phyloP scores from a whole-genome alignment of 78 protist genomes.

The Planoprotostelium fungivorum region DNA sequence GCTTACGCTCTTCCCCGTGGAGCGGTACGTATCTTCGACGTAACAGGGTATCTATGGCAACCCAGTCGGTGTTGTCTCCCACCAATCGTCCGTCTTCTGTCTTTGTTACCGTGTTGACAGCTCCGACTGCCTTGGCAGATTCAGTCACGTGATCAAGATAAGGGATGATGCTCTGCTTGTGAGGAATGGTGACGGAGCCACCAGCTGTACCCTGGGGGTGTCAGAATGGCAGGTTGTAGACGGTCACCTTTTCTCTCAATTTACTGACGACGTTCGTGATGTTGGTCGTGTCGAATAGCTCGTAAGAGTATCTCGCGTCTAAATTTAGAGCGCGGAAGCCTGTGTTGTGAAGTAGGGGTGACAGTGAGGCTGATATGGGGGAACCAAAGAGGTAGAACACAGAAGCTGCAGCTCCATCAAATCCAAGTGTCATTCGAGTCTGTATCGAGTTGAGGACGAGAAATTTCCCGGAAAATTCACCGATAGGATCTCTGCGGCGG shows the following conservation, averaged over 20 bases:
- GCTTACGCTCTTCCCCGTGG: not conserved
- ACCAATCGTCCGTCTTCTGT: not conserved
- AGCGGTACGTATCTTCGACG: not conserved
- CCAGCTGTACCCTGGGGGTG: not conserved
- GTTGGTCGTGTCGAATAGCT: conserved; percentile 8
- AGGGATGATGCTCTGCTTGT: conserved; percentile 25
- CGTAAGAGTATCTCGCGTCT: conserved; percentile 1
- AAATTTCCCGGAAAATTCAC: not conserved
- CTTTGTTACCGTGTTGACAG: conserved; percentile 69
- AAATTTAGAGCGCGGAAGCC: conserved; percentile 2
- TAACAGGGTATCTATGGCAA: conserved; percentile 17
- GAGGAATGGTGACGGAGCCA: conserved; percentile 67
- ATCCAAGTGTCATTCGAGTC: not conserved
- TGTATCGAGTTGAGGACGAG: not conserved
- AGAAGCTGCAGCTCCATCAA: not conserved
- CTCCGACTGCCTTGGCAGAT: conserved; percentile 61
- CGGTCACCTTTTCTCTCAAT: not conserved
- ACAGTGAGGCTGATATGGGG: conserved; percentile 25
- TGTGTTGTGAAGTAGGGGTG: conserved; percentile 63
- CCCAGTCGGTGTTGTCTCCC: conserved; percentile 77
- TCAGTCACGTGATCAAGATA: not conserved
- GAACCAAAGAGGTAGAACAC: conserved; percentile 23
- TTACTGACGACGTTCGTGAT: not conserved
- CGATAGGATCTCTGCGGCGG: conserved; percentile 1
- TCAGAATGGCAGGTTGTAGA: too few relatives aligned